Conservation (phyloP, 1,284 basidiomycete genomes). For the Termitomyces sp. region DNA sequence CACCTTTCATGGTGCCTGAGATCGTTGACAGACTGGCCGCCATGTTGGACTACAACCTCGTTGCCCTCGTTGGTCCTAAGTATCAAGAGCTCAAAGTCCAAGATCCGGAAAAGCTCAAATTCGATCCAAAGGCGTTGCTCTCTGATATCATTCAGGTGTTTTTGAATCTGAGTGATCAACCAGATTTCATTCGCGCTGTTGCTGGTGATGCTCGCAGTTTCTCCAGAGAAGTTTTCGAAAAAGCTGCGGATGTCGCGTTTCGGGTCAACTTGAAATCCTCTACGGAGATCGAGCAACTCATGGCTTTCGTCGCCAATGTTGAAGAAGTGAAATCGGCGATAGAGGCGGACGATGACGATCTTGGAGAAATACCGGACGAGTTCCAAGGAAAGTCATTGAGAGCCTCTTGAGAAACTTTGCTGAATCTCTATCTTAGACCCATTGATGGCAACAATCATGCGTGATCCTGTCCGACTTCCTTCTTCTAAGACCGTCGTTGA, state of each 20-base stretch:
- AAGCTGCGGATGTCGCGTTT: constrained; percentile 70
- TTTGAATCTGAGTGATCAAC: constrained; percentile 80
- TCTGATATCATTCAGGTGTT: constrained; percentile 90
- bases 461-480: constrained; percentile 90
- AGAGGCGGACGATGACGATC: constrained; percentile 82
- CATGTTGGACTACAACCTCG: constrained; percentile 95
- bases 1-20: constrained; percentile 94
- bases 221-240: constrained; percentile 78
- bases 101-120: constrained; percentile 86
- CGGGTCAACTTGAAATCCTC: constrained; percentile 73
- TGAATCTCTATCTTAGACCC: constrained; percentile 57
- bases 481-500: constrained; percentile 82
- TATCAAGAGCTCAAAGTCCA: constrained; percentile 82
- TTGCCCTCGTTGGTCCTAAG: constrained; percentile 83
- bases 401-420: background rate
- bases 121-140: constrained; percentile 82
- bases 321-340: constrained; percentile 77
- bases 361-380: constrained; percentile 94
- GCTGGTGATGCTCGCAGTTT: constrained; percentile 94
- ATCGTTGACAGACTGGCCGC: constrained; percentile 95
- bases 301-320: constrained; percentile 74
- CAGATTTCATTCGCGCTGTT: constrained; percentile 83
- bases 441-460: constrained; percentile 93
- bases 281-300: constrained; percentile 73
- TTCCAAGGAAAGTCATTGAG: constrained; percentile 66